phyloP scores from a whole-genome alignment of 73 alveolate species.

The Loxodes magnus region DNA sequence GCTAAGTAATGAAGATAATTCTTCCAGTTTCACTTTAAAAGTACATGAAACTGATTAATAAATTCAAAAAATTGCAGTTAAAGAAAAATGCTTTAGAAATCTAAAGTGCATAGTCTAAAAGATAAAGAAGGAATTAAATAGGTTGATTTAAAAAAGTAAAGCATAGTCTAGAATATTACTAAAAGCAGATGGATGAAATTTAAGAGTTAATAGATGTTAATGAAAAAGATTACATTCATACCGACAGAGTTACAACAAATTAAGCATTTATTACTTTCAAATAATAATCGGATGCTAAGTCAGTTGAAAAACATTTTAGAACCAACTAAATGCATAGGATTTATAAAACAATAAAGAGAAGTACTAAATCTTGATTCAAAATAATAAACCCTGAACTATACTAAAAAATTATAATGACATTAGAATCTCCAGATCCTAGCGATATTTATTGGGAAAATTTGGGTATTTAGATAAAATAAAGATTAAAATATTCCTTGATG shows the following conservation, averaged over 20 bases:
- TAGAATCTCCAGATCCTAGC: not conserved
- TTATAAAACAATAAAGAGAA: not conserved
- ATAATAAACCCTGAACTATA: not conserved
- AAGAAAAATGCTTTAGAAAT: too few relatives aligned
- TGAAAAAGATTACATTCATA: not conserved
- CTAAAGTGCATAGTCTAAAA: too few relatives aligned
- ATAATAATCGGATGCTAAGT: not conserved
- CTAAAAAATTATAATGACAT: too few relatives aligned
- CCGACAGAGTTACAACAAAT: not conserved
- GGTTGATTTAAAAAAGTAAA: not conserved
- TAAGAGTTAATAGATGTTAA: not conserved
- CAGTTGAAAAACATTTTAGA: not conserved
- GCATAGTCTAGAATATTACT: not conserved
- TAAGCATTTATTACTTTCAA: conserved; percentile 10
- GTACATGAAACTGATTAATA: too few relatives aligned
- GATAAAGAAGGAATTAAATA: not conserved
- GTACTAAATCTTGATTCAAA: not conserved
- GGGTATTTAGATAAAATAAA: too few relatives aligned
- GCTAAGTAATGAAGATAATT: too few relatives aligned
- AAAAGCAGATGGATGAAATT: not conserved
- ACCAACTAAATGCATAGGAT: not conserved
- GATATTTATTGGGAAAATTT: conserved; percentile 11
- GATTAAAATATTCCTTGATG: too few relatives aligned
- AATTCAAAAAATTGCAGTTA: too few relatives aligned
- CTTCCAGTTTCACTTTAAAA: too few relatives aligned